phyloP scores from a whole-genome alignment of 2,329 filamentous ascomycete genomes.

The Colletotrichum musae region DNA sequence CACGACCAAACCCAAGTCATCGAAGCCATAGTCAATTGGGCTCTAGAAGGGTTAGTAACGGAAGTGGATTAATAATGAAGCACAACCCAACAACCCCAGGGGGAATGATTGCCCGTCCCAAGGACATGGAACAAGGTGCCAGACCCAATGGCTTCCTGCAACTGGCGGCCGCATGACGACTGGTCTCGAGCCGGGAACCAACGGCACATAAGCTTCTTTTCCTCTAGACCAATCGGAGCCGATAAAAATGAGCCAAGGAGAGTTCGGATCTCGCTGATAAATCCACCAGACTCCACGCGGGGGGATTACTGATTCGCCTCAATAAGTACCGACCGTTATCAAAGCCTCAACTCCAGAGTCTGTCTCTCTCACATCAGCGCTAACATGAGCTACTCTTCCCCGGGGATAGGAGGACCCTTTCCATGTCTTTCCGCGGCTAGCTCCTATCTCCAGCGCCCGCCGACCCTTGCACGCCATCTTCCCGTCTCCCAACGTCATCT shows the following conservation, averaged over 20 bases:
- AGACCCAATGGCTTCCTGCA: neutral
- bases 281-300: constrained; percentile 18
- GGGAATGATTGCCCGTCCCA: constrained; percentile 11
- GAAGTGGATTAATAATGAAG: constrained; percentile 17
- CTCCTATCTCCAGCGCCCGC: constrained; percentile 18
- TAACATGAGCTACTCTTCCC: constrained; percentile 1
- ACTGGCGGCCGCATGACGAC: constrained; percentile 10
- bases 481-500: constrained; percentile 19
- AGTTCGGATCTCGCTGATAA: constrained; percentile 33
- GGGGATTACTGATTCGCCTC: constrained; percentile 18
- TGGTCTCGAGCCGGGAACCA: neutral
- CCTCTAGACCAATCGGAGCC: constrained; percentile 10
- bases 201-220: constrained; percentile 5
- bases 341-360: neutral
- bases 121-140: neutral
- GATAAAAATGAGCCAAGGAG: neutral
- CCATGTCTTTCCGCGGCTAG: neutral
- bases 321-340: constrained; percentile 10
- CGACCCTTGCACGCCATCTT: constrained; percentile 20
- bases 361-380: neutral
- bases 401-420: neutral
- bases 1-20: neutral
- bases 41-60: neutral
- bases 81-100: neutral
- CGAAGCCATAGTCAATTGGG: neutral